Conservation (phyloP, 495 filamentous ascomycete genomes). For the Aspergillus egyptiacus region DNA sequence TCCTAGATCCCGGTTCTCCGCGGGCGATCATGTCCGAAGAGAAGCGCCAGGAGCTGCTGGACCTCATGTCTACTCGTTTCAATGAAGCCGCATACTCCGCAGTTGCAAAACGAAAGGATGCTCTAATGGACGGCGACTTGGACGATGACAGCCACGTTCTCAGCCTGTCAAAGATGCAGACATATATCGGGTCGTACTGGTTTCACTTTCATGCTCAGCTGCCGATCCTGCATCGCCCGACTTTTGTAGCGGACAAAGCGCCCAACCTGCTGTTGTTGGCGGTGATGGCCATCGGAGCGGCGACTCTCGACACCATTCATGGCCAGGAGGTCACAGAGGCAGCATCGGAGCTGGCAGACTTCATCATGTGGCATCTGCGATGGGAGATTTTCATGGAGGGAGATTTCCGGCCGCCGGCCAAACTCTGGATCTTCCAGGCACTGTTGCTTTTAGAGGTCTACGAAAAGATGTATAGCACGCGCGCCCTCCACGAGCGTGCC, state of each 20-base stretch:
- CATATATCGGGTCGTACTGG: conserved; percentile 92
- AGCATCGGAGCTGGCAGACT: conserved; percentile 73
- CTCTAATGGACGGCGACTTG: conserved; percentile 70
- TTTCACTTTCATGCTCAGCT: conserved; percentile 90
- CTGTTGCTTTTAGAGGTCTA: conserved; percentile 85
- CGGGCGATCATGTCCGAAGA: conserved; percentile 80
- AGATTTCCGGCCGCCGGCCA: conserved; percentile 89
- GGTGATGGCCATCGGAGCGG: conserved; percentile 92
- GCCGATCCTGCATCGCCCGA: conserved; percentile 90
- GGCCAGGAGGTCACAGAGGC: conserved; percentile 64
- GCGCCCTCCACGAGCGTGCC: conserved; percentile 86
- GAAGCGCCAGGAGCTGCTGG: conserved; percentile 76
- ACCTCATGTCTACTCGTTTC: conserved; percentile 77
- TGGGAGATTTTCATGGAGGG: conserved; percentile 90
- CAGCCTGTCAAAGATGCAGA: conserved; percentile 90
- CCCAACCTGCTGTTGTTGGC: conserved; percentile 80
- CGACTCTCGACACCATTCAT: conserved; percentile 76
- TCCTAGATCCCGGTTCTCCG: conserved; percentile 75
- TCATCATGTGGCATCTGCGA: conserved; percentile 83
- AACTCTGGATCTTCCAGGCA: conserved; percentile 97
- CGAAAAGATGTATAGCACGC: conserved; percentile 94
- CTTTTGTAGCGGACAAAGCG: conserved; percentile 81
- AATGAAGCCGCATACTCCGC: conserved; percentile 73
- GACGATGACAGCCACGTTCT: conserved; percentile 70
- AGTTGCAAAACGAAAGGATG: conserved; percentile 68